These are phyloP conservation scores for Ganoderma lucidum DNA, from an alignment of 1,284 basidiomycete species.

Conservation along the genomic window DNA sequence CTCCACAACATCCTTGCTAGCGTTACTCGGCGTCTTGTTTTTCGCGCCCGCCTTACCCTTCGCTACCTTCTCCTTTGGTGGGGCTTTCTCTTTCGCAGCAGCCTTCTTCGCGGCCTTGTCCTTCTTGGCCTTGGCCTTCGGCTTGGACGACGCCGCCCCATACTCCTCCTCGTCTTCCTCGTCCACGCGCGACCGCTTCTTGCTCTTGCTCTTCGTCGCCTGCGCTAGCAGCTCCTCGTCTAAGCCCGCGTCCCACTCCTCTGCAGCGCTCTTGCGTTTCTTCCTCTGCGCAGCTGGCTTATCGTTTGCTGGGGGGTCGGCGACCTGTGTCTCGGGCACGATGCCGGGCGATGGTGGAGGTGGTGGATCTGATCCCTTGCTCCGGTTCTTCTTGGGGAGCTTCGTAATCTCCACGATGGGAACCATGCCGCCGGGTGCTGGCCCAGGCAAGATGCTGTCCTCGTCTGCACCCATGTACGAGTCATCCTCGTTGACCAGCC, in stretches of 20 bases:
- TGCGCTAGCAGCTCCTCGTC: conserved; percentile 24
- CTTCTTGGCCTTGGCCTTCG: conserved; percentile 37
- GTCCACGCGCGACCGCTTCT: conserved; percentile 25
- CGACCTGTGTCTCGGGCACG: conserved; percentile 28
- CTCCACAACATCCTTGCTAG: conserved; percentile 33
- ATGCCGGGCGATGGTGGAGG: conserved; percentile 22
- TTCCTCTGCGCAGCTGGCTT: conserved; percentile 19
- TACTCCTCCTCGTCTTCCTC: conserved; percentile 41
- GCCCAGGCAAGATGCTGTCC: conserved; percentile 7
- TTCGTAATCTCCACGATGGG: background rate
- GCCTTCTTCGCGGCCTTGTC: conserved; percentile 19
- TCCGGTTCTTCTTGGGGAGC: conserved; percentile 1
- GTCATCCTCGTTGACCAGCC: conserved; percentile 7
- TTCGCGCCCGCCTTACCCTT: conserved; percentile 25
- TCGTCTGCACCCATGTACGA: conserved; percentile 29
- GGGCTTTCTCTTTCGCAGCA: conserved; percentile 22
- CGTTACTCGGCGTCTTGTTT: conserved; percentile 20
- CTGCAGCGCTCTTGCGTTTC: conserved; percentile 29
- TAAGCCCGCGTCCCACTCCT: conserved; percentile 29
- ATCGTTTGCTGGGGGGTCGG: conserved; percentile 12
- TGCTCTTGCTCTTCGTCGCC: conserved; percentile 32
- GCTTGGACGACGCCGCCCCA: conserved; percentile 21
- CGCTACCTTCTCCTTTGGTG: conserved; percentile 21
- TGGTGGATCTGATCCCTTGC: conserved; percentile 12
- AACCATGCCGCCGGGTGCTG: background rate